Percentiles rank a stretch among this genome's conserved stretches.
Evolutionary conservation across 768 basidiomycete species (phyloP).

Genomic region (Cystobasidium onofrii): DNA sequence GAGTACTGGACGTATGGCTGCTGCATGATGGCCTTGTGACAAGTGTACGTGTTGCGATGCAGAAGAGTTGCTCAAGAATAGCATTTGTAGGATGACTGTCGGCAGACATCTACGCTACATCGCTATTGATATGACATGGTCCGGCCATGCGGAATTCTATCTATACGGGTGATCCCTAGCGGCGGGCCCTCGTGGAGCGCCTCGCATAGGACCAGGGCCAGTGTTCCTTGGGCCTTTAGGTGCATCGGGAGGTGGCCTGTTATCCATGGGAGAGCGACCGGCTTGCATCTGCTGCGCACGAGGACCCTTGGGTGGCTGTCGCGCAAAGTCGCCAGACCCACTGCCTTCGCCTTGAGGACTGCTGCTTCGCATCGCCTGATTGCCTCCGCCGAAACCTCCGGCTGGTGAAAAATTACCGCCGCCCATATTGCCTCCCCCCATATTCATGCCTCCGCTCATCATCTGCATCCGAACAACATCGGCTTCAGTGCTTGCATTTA

Average conservation of each 20-base stretch:
- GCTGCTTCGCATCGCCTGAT: background rate
- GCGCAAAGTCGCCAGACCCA: background rate
- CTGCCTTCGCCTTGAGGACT: background rate
- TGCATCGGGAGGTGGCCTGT: constrained; percentile 21
- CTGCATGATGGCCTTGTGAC: too few relatives aligned
- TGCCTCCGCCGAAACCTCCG: background rate
- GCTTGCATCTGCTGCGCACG: background rate
- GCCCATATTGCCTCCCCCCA: constrained; percentile 5
- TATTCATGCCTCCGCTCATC: background rate
- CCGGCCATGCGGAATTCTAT: background rate
- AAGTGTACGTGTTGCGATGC: too few relatives aligned
- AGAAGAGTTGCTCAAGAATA: too few relatives aligned
- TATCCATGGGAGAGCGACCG: background rate
- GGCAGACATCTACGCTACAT: constrained; percentile 27
- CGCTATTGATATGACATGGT: constrained; percentile 1
- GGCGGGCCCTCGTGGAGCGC: constrained; percentile 9
- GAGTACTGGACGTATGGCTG: too few relatives aligned
- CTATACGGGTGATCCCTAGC: background rate
- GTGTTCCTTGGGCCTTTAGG: constrained; percentile 22
- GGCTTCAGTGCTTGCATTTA: background rate
- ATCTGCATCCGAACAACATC: background rate
- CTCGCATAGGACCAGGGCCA: constrained; percentile 20
- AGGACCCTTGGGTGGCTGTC: constrained; percentile 17
- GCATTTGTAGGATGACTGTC: too few relatives aligned
- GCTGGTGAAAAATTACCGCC: background rate